A percentile compares a stretch with the other conserved stretches of the same genome.
Conservation (phyloP, 2,329 filamentous ascomycete species). For the Alternaria hordeiaustralica region DNA sequence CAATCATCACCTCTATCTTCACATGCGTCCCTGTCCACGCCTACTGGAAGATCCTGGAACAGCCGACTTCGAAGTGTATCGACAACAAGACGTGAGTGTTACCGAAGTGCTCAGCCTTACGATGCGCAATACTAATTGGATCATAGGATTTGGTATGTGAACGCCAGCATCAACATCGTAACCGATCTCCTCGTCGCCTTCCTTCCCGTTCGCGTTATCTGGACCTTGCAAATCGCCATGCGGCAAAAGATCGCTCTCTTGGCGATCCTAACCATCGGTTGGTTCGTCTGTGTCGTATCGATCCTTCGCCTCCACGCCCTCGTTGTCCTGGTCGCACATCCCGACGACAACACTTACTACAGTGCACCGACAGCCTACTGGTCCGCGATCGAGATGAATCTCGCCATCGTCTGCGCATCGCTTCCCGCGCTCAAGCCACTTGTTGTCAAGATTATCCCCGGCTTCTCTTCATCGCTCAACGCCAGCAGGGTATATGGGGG, state of each 20-base stretch:
- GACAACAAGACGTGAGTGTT: conserved; percentile 21
- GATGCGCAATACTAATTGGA: background rate
- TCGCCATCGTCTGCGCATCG: conserved; percentile 43
- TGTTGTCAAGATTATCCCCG: conserved; percentile 28
- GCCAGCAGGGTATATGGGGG: conserved; percentile 7
- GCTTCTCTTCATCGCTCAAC: conserved; percentile 19
- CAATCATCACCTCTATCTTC: conserved; percentile 22
- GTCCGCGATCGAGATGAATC: conserved; percentile 41
- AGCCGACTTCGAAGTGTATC: conserved; percentile 23
- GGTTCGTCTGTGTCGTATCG: conserved; percentile 43
- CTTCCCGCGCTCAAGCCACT: conserved; percentile 39
- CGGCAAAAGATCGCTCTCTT: conserved; percentile 31
- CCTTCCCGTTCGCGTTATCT: conserved; percentile 33
- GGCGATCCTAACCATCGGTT: conserved; percentile 36
- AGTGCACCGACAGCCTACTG: conserved; percentile 33
- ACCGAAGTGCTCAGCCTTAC: background rate
- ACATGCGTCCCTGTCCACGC: conserved; percentile 31
- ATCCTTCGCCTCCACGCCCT: conserved; percentile 35
- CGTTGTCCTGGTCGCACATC: conserved; percentile 16
- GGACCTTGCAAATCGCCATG: conserved; percentile 29
- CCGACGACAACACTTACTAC: conserved; percentile 31
- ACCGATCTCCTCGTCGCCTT: conserved; percentile 34
- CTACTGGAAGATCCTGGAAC: conserved; percentile 27
- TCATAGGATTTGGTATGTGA: conserved; percentile 28
- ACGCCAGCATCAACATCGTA: conserved; percentile 31